Evolutionary conservation across 257 asterid genomes (phyloP).

Genomic region (Nicotiana sylvestris): DNA sequence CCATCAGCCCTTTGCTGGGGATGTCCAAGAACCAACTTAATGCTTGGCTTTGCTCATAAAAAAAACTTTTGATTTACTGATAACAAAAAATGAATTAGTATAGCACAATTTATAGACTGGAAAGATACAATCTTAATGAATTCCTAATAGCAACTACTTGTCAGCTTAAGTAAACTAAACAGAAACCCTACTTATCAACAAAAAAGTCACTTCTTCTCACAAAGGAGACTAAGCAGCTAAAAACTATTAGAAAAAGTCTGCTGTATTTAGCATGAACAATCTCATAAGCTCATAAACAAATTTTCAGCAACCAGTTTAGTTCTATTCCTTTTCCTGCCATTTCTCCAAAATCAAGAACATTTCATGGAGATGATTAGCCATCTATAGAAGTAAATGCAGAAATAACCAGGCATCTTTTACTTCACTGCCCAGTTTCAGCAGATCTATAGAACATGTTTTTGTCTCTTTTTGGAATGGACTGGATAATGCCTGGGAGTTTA

Average conservation of each 20-base stretch:
- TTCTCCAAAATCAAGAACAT: background rate
- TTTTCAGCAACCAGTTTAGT: background rate
- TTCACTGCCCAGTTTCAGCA: too few species aligned
- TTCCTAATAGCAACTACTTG: background rate
- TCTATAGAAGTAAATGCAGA: background rate
- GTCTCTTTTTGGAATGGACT: too few species aligned
- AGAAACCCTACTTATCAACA: background rate
- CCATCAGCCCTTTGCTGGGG: background rate
- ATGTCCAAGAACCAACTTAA: background rate
- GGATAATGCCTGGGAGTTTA: too few species aligned
- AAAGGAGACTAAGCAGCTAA: background rate
- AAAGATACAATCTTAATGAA: conserved; percentile 5
- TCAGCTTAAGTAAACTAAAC: background rate
- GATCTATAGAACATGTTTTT: too few species aligned
- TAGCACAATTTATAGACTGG: background rate
- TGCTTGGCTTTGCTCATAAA: background rate
- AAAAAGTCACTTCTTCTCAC: background rate
- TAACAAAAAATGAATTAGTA: background rate
- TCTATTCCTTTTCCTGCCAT: background rate
- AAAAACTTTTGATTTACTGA: background rate
- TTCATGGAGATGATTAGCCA: background rate
- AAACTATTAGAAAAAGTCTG: background rate
- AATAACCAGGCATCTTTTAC: too few species aligned
- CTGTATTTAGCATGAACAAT: background rate
- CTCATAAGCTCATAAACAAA: background rate